Conservation (phyloP, 257 asterid genomes). For the Fraxinus cuspidata region DNA sequence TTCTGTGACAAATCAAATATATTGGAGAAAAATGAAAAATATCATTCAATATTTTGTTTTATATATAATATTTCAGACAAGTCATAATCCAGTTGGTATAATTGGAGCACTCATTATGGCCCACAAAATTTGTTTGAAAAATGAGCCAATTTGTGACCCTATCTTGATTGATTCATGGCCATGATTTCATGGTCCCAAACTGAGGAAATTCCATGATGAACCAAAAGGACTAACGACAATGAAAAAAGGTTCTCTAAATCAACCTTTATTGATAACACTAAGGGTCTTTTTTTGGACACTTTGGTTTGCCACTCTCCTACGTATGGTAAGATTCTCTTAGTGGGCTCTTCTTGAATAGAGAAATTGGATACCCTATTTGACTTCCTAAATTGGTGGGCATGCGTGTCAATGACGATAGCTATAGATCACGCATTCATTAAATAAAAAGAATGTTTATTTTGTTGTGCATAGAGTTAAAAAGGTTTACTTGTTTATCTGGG, state of each 20-base stretch:
- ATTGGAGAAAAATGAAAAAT: too few relatives aligned
- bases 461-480: too few relatives aligned
- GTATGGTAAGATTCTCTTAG: slow-evolving; percentile 16
- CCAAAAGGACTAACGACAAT: slow-evolving; percentile 18
- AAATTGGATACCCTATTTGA: not conserved
- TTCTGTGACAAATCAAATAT: too few relatives aligned
- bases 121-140: not conserved
- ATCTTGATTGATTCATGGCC: slow-evolving; percentile 13
- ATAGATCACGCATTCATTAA: not conserved
- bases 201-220: slow-evolving; percentile 17
- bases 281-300: not conserved
- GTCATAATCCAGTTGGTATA: slow-evolving; percentile 15
- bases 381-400: slow-evolving; percentile 2
- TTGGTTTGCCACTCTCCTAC: not conserved
- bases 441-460: too few relatives aligned
- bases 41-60: too few relatives aligned
- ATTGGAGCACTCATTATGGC: slow-evolving; percentile 12
- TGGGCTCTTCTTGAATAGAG: slow-evolving; percentile 19
- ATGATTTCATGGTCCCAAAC: slow-evolving; percentile 23
- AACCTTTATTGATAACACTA: slow-evolving; percentile 30
- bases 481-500: not conserved
- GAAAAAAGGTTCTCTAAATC: not conserved
- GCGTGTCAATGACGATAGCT: not conserved
- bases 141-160: not conserved
- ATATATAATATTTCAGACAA: not conserved